Conservation (phyloP, 306 rosid genomes). For the Trifolium subterraneum region DNA sequence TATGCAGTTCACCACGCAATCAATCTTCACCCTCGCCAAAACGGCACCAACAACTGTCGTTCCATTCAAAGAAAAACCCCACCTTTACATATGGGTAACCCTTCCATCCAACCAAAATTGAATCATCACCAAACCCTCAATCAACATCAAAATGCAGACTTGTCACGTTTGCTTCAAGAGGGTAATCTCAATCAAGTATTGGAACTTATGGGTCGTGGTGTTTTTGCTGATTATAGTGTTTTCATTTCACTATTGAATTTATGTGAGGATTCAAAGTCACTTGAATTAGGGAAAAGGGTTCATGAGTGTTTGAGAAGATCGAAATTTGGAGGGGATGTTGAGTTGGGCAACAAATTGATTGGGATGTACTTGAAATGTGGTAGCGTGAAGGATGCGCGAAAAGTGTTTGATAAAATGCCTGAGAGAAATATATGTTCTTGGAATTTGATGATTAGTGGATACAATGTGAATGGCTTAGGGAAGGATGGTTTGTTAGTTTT, state of each 20-base stretch:
- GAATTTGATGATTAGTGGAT: constrained; percentile 74
- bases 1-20: constrained; percentile 30
- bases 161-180: constrained; percentile 61
- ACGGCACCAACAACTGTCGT: constrained; percentile 30
- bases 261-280: constrained; percentile 52
- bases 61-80: constrained; percentile 38
- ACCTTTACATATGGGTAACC: constrained; percentile 45
- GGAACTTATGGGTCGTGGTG: constrained; percentile 65
- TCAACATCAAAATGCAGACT: constrained; percentile 52
- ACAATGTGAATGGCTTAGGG: constrained; percentile 59
- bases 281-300: constrained; percentile 60
- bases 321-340: constrained; percentile 52
- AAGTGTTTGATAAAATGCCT: constrained; percentile 75
- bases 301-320: constrained; percentile 60
- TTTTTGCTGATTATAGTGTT: constrained; percentile 63
- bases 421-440: constrained; percentile 57
- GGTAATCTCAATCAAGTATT: constrained; percentile 69
- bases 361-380: constrained; percentile 60
- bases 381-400: constrained; percentile 69
- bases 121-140: constrained; percentile 25
- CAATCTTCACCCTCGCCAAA: constrained; percentile 46
- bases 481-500: constrained; percentile 62
- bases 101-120: constrained; percentile 42
- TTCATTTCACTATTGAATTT: constrained; percentile 57
- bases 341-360: constrained; percentile 60